phyloP scores from a whole-genome alignment of 2,329 filamentous ascomycete species.

The Fonsecaea multimorphosa region DNA sequence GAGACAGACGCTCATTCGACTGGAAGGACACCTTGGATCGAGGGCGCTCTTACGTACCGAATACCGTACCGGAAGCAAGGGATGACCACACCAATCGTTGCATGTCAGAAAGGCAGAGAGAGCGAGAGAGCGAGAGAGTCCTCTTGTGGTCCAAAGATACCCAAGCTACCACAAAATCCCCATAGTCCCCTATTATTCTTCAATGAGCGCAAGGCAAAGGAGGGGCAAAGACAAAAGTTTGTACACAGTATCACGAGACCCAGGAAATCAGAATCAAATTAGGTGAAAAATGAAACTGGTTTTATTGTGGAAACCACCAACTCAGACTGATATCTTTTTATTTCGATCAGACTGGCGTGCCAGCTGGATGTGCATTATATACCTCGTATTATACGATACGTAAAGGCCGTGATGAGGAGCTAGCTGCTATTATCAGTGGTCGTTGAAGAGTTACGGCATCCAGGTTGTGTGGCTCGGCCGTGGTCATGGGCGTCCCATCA shows the following conservation, averaged over 20 bases:
- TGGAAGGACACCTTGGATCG: background rate
- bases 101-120: background rate
- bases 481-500: background rate
- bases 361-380: background rate
- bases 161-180: background rate
- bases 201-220: conserved; percentile 5
- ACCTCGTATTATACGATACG: too few species aligned
- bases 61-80: background rate
- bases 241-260: conserved; percentile 36
- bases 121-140: background rate
- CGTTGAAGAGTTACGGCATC: background rate
- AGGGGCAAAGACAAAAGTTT: conserved; percentile 35
- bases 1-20: background rate
- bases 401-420: background rate
- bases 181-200: background rate
- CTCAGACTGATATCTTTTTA: too few species aligned
- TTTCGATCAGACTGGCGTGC: background rate
- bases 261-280: conserved; percentile 18
- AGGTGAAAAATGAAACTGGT: conserved; percentile 6
- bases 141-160: background rate
- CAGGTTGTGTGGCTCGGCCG: background rate
- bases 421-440: background rate
- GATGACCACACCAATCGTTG: background rate
- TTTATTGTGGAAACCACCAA: background rate
- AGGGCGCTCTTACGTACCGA: background rate